Percentiles rank a stretch among this genome's conserved stretches.
These are phyloP conservation scores for Brasilioporus rufonigricans DNA, from an alignment of 768 basidiomycete species.

Conservation along the genomic window DNA sequence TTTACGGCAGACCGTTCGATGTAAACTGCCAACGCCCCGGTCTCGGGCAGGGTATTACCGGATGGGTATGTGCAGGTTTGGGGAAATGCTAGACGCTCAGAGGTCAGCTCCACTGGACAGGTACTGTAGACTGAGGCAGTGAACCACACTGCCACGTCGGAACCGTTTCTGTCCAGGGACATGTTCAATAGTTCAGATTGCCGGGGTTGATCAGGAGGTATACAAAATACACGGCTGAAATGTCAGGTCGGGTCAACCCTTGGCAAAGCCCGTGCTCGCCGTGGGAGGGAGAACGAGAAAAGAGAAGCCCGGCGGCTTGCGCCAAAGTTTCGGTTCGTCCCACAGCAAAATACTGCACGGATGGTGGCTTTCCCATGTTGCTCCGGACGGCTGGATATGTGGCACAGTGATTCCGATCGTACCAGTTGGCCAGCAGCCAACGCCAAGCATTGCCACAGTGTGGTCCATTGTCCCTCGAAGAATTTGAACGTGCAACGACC, in stretches of 20 bases:
- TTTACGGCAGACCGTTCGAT: constrained; percentile 4
- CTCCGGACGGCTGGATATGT: neutral
- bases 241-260: neutral
- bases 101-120: too few species aligned
- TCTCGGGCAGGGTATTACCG: constrained; percentile 1
- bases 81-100: too few species aligned
- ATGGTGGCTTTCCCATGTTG: constrained; percentile 10
- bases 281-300: constrained; percentile 8
- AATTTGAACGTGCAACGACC: too few species aligned
- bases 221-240: neutral
- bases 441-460: too few species aligned
- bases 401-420: too few species aligned
- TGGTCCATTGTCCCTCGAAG: too few species aligned
- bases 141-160: constrained; percentile 9
- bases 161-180: neutral
- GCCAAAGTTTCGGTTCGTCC: constrained; percentile 9
- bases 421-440: too few species aligned
- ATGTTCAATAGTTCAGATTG: neutral
- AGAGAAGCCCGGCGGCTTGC: neutral
- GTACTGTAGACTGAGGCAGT: too few species aligned
- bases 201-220: constrained; percentile 8
- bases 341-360: neutral
- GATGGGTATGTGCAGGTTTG: neutral
- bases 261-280: constrained; percentile 10
- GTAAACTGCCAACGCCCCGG: neutral